Conservation (phyloP, 176 grass and related monocot genomes). For the Otatea glauca region DNA sequence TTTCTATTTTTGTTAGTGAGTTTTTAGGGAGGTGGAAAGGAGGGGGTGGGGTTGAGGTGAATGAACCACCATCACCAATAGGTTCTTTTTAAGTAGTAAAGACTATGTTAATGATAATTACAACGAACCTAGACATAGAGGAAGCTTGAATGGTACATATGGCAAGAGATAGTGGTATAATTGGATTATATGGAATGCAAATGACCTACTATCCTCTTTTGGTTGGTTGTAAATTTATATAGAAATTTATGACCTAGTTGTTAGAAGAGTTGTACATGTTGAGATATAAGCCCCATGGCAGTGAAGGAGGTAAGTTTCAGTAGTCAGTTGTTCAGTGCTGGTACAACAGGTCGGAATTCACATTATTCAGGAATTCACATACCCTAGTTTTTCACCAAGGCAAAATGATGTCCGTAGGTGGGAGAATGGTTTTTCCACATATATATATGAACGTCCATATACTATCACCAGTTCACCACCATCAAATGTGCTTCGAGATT, state of each 20-base stretch:
- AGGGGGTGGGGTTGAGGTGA: too few species aligned
- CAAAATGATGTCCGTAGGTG: not conserved
- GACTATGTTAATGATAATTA: not conserved
- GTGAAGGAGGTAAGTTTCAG: not conserved
- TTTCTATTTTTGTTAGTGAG: too few species aligned
- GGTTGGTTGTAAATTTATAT: not conserved
- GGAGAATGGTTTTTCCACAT: too few species aligned
- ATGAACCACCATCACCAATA: too few species aligned
- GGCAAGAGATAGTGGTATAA: not conserved
- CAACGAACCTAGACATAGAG: not conserved
- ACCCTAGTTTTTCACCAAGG: not conserved
- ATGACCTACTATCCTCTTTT: not conserved
- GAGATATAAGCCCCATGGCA: not conserved
- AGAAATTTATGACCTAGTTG: not conserved
- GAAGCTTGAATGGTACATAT: not conserved
- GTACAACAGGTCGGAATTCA: not conserved
- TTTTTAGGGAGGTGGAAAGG: too few species aligned
- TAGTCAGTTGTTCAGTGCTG: not conserved
- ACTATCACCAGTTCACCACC: too few species aligned
- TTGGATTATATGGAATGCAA: conserved; percentile 29
- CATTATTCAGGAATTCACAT: not conserved
- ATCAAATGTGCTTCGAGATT: too few species aligned
- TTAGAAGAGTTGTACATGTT: not conserved
- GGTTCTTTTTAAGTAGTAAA: too few species aligned
- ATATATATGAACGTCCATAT: too few species aligned